A percentile compares a stretch with the other conserved stretches of the same genome.
These are phyloP conservation scores for Tritrichomonas foetus DNA, from an alignment of 208 protist species.

Conservation along the genomic window DNA sequence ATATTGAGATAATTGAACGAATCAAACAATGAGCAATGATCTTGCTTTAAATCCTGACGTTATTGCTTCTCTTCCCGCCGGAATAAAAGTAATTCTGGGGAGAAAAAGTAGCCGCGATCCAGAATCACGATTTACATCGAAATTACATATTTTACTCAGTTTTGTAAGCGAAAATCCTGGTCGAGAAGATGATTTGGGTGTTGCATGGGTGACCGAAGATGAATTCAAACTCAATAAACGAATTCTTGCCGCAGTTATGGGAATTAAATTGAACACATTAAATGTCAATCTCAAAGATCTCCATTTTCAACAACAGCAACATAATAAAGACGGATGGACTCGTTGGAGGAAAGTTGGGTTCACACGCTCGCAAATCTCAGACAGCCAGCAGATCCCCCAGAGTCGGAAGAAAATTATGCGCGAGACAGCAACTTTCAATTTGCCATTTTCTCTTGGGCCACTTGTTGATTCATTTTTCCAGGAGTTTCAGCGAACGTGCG, in stretches of 20 bases:
- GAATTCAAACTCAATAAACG: not conserved
- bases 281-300: constrained; percentile 22
- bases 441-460: not conserved
- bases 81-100: not conserved
- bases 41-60: not conserved
- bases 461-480: not conserved
- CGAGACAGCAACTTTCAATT: not conserved
- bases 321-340: constrained; percentile 23
- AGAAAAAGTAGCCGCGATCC: not conserved
- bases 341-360: not conserved
- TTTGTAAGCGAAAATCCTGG: not conserved
- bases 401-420: not conserved
- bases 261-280: constrained; percentile 31
- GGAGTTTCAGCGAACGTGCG: not conserved
- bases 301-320: not conserved
- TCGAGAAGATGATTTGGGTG: not conserved
- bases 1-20: too few species aligned
- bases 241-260: not conserved
- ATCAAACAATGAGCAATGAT: too few species aligned
- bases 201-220: not conserved
- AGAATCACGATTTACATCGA: not conserved
- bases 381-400: not conserved
- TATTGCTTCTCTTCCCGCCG: not conserved
- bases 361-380: not conserved
- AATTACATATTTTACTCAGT: constrained; percentile 16